These are phyloP conservation scores for Cladophialophora immunda DNA, from an alignment of 2,329 filamentous ascomycete species.

Conservation along the genomic window DNA sequence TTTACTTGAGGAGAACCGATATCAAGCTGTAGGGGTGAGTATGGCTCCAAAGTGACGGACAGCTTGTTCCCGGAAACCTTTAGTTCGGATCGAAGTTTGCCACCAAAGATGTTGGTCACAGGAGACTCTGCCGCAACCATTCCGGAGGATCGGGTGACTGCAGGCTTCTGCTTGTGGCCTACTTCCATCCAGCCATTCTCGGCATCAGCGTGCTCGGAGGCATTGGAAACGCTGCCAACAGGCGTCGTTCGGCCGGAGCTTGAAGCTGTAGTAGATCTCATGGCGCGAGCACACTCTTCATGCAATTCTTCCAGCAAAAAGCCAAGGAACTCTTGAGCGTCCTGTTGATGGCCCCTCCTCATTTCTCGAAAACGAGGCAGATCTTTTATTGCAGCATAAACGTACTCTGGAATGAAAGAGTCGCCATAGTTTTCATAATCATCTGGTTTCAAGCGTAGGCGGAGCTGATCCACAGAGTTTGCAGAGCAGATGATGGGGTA, in stretches of 20 bases:
- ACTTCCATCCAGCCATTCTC: slow-evolving; percentile 91
- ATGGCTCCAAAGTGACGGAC: slow-evolving; percentile 91
- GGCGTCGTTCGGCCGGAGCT: slow-evolving; percentile 57
- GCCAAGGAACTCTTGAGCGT: slow-evolving; percentile 95
- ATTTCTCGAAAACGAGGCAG: slow-evolving; percentile 90
- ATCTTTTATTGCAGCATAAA: slow-evolving; percentile 90
- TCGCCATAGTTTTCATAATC: slow-evolving; percentile 92
- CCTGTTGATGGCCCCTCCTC: slow-evolving; percentile 95
- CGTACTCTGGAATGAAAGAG: slow-evolving; percentile 89
- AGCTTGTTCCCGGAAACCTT: slow-evolving; percentile 85
- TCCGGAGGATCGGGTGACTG: slow-evolving; percentile 86
- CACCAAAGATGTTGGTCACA: slow-evolving; percentile 93
- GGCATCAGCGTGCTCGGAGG: slow-evolving; percentile 52
- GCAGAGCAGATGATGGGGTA: slow-evolving; percentile 88
- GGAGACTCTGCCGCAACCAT: slow-evolving; percentile 77
- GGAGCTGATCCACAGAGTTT: slow-evolving; percentile 75
- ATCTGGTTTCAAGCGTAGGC: slow-evolving; percentile 76
- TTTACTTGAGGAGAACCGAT: slow-evolving; percentile 87
- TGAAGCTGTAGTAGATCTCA: slow-evolving; percentile 62
- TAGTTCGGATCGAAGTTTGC: slow-evolving; percentile 87
- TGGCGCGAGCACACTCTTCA: slow-evolving; percentile 85
- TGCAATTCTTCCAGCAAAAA: slow-evolving; percentile 92
- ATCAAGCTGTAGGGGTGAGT: slow-evolving; percentile 92
- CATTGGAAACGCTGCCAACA: slow-evolving; percentile 53
- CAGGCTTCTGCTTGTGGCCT: slow-evolving; percentile 86